phyloP scores from a whole-genome alignment of 805 yeast species.

The Teunomyces stri region DNA sequence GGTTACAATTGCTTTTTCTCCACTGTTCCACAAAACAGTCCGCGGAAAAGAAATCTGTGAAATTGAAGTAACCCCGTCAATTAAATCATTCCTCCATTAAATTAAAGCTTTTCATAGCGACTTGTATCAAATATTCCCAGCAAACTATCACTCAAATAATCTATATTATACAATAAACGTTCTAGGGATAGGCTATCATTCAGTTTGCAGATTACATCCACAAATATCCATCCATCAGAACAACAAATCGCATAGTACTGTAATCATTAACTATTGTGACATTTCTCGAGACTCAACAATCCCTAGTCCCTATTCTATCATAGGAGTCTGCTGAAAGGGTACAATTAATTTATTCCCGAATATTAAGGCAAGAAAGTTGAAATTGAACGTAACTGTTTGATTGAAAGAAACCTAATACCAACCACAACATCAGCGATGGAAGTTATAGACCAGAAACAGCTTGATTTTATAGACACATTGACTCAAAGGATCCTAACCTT shows the following conservation, averaged over 20 bases:
- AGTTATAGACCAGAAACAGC: slow-evolving; percentile 2
- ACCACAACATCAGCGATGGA: background rate
- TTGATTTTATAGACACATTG: slow-evolving; percentile 22
- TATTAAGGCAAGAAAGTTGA: background rate
- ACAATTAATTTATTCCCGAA: background rate
- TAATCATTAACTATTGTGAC: background rate
- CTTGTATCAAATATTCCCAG: background rate
- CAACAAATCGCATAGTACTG: background rate
- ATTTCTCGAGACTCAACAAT: background rate
- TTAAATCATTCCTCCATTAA: background rate
- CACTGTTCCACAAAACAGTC: background rate
- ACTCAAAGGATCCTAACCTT: slow-evolving; percentile 30
- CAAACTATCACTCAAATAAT: background rate
- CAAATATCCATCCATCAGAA: background rate
- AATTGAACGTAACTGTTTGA: background rate
- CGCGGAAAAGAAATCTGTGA: slow-evolving; percentile 2
- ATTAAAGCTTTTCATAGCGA: background rate
- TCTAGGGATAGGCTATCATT: background rate
- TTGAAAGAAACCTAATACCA: background rate
- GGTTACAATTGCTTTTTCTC: slow-evolving; percentile 2
- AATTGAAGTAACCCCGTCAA: slow-evolving; percentile 5
- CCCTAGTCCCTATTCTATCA: background rate
- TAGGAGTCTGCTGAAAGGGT: background rate
- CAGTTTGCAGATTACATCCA: background rate
- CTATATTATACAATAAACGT: background rate